Base-by-base conservation (phyloP, 2,329 filamentous ascomycete genomes). In the Colletotrichum gloeosporioides region DNA sequence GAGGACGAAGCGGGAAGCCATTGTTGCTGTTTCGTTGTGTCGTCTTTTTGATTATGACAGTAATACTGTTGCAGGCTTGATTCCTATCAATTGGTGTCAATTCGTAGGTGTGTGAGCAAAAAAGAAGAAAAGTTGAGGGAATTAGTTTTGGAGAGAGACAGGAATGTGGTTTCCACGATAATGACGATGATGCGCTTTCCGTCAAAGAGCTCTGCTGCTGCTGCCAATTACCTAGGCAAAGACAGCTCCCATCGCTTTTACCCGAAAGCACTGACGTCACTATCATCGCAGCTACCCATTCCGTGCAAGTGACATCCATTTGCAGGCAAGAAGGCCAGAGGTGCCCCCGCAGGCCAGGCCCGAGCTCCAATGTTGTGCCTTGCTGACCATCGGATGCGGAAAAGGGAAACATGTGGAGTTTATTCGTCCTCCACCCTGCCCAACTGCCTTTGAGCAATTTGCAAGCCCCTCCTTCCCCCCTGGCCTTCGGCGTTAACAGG, bases 1-100 rank as follows among this genome's bases (percentile, higher is more conserved):
- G 68, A 80, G 75, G 66, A 81, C 77, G 69, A 81, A 79, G 74
- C 82, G 79, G 57, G 81, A 82, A 22, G 82, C 80, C 84, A 57
- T 61, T 72, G 25, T 29, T 44, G 18, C 31, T 57, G 8, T 29
- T 57, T 29, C 16, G 22, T 55, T 59, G 49, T 59, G 39, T 49
- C 39, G 39, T 61, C 4, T 18, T 55, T 5, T 4, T 39, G 36
- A 27, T 34, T 36, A 12, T 12, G 16, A 29, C 8, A 4, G 10
- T 31, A 27, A 29, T 69, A 29, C 32, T 29, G 44, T 27, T 31
- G 9, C 63, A 29, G 32, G 13, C 49, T 62, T 9, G n/a, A 69
- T 59, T 36, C 57, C 31, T 59, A 8, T 8, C 18, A 59, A 29
- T 27, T 61, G 31, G 1, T 18, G 5, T 29, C 16, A 39, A 29